Base-by-base conservation (phyloP, 2,329 filamentous ascomycete genomes). In the Aciculosporium take region DNA sequence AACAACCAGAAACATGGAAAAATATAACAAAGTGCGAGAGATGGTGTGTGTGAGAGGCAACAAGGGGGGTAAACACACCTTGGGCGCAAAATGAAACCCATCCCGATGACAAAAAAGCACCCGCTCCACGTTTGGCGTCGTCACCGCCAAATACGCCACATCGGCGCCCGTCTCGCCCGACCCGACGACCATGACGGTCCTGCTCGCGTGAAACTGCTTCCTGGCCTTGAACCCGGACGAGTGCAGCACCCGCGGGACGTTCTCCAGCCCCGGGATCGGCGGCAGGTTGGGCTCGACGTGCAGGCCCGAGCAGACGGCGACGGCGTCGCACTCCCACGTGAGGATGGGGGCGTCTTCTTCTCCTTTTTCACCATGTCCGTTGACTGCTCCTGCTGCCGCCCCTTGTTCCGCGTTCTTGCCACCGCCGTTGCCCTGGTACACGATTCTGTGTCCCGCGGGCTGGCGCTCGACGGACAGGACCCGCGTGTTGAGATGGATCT, bases 111-210 rank as follows among this genome's bases (percentile, higher is more conserved):
- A 65, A 13, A 69, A 25, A 3, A 64, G 52, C 4, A 67, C 64
- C 17, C 56, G 53, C 31, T 58, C 57, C 1, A 63, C 44, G 7
- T 12, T 60, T 1, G 55, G 50, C 1, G 63, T 60, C 0, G 62
- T 68, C 4, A 66, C 54, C 3, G 65, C 64, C 12, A 68, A 53
- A 31, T 66, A 51, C 1, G 57, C 56, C 17, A 68, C 46, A 34
- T 69, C 65, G 40, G 64, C 60, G 2, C 57, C 63, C 0, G 65
- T 68, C 49, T 69, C 66, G 7, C 66, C 64, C 10, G 52, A 57
- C 3, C 65, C 66, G 1, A 68, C 45, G 32, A 68, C 51, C 45
- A 68, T 49, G 10, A 68, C 59, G 5, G 60, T 60, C 28, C 56
- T 63, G n/a, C 52, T 53, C 3, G 47, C 28, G 8, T 58, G 58